These are phyloP conservation scores for Phytophthora lateralis DNA, from an alignment of 352 stramenopile species.

Conservation along the genomic window DNA sequence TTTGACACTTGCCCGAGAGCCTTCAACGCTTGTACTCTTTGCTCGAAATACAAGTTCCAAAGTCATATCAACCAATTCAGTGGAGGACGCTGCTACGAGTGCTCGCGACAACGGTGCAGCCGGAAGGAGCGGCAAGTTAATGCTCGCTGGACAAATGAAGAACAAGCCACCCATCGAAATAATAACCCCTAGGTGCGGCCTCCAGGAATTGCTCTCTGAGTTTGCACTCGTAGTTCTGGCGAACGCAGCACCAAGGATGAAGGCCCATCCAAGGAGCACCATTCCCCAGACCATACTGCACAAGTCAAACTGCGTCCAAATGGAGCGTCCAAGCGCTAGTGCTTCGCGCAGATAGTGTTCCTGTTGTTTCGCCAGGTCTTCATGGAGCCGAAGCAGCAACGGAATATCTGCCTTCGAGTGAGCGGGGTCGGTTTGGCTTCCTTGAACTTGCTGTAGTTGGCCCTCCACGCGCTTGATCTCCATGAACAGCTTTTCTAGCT, in stretches of 20 bases:
- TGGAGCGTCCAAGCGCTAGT: conserved; percentile 64
- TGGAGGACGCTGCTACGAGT: conserved; percentile 31
- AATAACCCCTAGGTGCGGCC: conserved; percentile 8
- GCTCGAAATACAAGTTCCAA: conserved; percentile 6
- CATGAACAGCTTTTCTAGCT: conserved; percentile 59
- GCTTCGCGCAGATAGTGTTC: conserved; percentile 73
- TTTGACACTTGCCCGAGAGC: not conserved
- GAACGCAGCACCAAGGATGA: conserved; percentile 30
- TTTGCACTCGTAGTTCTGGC: conserved; percentile 2
- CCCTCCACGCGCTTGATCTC: conserved; percentile 39
- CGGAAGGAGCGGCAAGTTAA: conserved; percentile 38
- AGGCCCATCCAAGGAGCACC: conserved; percentile 48
- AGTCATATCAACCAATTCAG: conserved; percentile 27
- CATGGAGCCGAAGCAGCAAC: conserved; percentile 41
- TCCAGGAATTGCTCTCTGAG: conserved; percentile 11
- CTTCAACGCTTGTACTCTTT: conserved; percentile 3
- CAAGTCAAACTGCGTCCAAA: conserved; percentile 91
- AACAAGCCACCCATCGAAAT: conserved; percentile 14
- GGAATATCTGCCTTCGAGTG: conserved; percentile 34
- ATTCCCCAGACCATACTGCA: conserved; percentile 75
- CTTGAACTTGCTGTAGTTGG: conserved; percentile 30
- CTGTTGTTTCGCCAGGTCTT: conserved; percentile 44
- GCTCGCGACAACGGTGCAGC: conserved; percentile 34
- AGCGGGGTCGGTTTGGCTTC: not conserved
- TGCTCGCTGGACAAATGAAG: conserved; percentile 26